Evolutionary conservation across 441 rosid species (phyloP), one percentile per base, ranked within the genome.

Genomic region (Populus hybrid): DNA sequence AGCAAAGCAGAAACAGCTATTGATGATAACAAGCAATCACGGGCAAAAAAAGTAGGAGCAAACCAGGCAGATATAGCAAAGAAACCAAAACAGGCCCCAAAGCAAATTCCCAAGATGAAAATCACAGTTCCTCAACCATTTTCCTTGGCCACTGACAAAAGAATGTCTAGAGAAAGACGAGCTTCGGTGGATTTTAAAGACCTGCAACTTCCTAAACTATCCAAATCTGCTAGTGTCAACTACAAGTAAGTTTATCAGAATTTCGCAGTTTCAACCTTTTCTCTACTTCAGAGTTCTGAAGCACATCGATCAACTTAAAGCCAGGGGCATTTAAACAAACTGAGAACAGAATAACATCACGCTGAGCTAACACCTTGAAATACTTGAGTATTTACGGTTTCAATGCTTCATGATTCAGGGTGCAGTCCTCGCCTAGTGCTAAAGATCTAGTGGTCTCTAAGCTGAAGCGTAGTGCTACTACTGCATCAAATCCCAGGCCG

Each of bases 121-220:
- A 56, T 65, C 38, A 85, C 86, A 1, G 77, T 82, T 40, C 86
- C 88, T 71, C 84, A 78, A 16, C 88, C 86, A 38, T 83, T 86
- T 74, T 78, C 77, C 61, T 72, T 84, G 74, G 83, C 81, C 4
- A 82, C 71, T 3, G 84, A 74, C 20, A 74, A 69, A 76, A 76
- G 38, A 67, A 26, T 36, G 69, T 61, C 72, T 3, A 65, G 63
- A 53, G 82, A 80, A 64, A 78, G 75, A 65, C 82, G 53, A 9
- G 82, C 71, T 63, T 78, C 77, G 1, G 45, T 68, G 40, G 85
- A 80, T 50, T 64, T 40, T 40, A 79, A 36, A 4, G 74, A 71
- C 7, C 16, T 18, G 9, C 73, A 80, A 74, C 75, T 74, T 29
- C 69, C 69, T 20, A 76, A 79, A 59, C 74, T 83, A 38, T 59